A percentile compares a stretch with the other conserved stretches of the same genome.
These are phyloP conservation scores for Fusarium floridanum DNA, from an alignment of 2,329 filamentous ascomycete species.

Conservation along the genomic window DNA sequence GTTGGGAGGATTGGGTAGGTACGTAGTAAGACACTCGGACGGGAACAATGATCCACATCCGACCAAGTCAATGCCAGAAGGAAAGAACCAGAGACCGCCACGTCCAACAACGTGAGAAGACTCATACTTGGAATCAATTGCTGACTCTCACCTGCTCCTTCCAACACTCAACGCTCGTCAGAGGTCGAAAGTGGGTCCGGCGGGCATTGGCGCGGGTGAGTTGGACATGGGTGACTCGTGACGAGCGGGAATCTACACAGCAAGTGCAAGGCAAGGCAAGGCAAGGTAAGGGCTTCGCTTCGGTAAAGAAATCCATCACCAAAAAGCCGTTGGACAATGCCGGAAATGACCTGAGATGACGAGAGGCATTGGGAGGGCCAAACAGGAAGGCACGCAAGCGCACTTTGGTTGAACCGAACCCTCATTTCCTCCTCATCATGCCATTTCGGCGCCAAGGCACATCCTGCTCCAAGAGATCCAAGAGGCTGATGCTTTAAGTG, in stretches of 20 bases:
- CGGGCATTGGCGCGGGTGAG: conserved; percentile 1
- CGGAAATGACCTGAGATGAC: conserved; percentile 22
- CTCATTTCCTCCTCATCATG: conserved; percentile 22
- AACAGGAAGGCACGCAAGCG: not conserved
- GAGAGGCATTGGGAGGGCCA: conserved; percentile 9
- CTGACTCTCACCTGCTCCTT: conserved; percentile 13
- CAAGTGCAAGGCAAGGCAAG: not conserved
- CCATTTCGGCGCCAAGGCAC: conserved; percentile 8
- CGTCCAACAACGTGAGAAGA: conserved; percentile 19
- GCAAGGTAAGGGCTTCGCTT: not conserved
- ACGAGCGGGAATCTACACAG: not conserved
- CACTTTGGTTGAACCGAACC: not conserved
- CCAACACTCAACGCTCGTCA: conserved; percentile 7
- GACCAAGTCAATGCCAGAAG: conserved; percentile 3
- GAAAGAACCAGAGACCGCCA: conserved; percentile 1
- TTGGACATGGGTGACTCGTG: conserved; percentile 7
- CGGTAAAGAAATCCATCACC: not conserved
- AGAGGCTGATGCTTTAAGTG: conserved; percentile 24
- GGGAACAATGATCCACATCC: conserved; percentile 32
- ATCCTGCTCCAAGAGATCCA: conserved; percentile 12
- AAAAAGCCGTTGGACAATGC: conserved; percentile 10
- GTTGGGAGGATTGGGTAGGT: conserved; percentile 1
- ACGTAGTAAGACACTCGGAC: not conserved
- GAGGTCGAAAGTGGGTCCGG: conserved; percentile 35
- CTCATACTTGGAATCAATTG: conserved; percentile 17